Evolutionary conservation across 768 basidiomycete genomes (phyloP), one percentile per base, ranked within the genome.

Genomic region (Floccularia luteovirens): DNA sequence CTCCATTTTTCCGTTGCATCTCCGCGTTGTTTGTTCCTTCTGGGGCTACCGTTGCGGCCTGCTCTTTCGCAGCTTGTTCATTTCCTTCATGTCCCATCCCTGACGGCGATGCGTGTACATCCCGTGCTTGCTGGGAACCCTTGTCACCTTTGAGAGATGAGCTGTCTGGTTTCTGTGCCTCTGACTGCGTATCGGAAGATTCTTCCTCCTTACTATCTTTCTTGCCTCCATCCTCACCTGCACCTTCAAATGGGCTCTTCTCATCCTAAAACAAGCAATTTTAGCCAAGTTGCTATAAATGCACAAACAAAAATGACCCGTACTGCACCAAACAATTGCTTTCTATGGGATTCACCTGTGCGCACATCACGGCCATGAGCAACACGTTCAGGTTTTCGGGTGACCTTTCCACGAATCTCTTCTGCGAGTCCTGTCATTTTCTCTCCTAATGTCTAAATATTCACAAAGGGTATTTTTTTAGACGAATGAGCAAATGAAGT

Each of bases 21-120:
- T 62, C 52, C 1, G 48, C 51, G 7, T 40, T 39, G 8, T 49
- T 37, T 5, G 55, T 55, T 12, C 55, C 56, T 38, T 51, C 42
- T n/a, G 57, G 53, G 4, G 56, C 55, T 7, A 60, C 54, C 0
- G 52, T 59, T 7, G 56, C 58, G 3, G 58, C 57, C 34, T 56
- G 52, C 25, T 60, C 57, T 40, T 52, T 50, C 17, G 42, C 47
- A 4, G 31, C 43, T 4, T 45, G 41, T n/a, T n/a, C n/a, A n/a
- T n/a, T n/a, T 1, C 36, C 48, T 13, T 47, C 16, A 20, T 41
- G 31, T 16, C 24, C 22, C 11, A 16, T 38, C 7, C 24, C 38
- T 14, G 38, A 11, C 13, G 38, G 38, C 8, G 8, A 13, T 8
- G 38, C 38, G 10, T 38, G 36, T 12, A 23, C 4, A 12, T 24